phyloP scores from a whole-genome alignment of 139 green algal species.

The Chlorella vulgaris region DNA sequence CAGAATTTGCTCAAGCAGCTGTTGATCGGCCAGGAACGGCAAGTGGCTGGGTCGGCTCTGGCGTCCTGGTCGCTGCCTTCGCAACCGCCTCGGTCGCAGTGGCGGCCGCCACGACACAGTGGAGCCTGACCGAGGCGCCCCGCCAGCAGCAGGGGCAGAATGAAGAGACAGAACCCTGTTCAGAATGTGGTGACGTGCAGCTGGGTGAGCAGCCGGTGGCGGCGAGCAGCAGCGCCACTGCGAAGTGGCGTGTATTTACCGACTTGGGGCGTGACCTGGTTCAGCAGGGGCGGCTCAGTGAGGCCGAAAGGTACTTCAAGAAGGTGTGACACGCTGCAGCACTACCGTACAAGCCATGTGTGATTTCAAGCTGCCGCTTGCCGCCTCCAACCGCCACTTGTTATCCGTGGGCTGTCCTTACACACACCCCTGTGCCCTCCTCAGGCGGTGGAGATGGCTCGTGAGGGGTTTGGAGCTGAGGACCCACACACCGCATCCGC shows the following conservation, averaged over 20 bases:
- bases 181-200: background rate
- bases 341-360: background rate
- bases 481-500: constrained; percentile 74
- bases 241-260: constrained; percentile 51
- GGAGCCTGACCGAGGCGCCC: constrained; percentile 6
- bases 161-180: background rate
- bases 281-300: constrained; percentile 44
- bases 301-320: constrained; percentile 64
- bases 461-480: constrained; percentile 62
- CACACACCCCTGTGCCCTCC: background rate
- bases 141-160: background rate
- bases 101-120: background rate
- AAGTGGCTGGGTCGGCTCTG: background rate
- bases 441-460: constrained; percentile 59
- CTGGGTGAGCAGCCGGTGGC: constrained; percentile 25
- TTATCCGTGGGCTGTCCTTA: too few species aligned
- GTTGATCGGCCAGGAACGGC: background rate
- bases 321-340: background rate
- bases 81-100: background rate
- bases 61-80: too few species aligned
- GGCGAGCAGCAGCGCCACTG: constrained; percentile 24
- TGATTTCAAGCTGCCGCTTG: too few species aligned
- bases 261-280: constrained; percentile 46
- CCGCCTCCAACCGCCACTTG: too few species aligned
- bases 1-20: too few species aligned